These are phyloP conservation scores for Mycena venus DNA, from an alignment of 768 basidiomycete genomes.

Conservation along the genomic window DNA sequence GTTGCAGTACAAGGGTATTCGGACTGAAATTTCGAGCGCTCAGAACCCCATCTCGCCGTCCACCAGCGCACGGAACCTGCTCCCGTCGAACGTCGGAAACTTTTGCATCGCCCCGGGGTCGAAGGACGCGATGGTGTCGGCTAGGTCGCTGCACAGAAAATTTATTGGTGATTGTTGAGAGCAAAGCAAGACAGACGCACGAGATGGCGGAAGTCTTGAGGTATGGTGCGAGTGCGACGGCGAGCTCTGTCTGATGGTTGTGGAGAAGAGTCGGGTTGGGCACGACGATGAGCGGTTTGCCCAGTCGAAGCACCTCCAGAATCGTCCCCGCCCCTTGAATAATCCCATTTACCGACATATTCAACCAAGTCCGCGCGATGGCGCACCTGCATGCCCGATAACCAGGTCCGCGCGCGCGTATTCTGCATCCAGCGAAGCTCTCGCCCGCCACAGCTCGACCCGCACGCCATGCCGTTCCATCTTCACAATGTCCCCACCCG, in stretches of 20 bases:
- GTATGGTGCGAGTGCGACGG: constrained; percentile 73
- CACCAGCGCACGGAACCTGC: constrained; percentile 73
- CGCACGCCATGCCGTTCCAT: constrained; percentile 57
- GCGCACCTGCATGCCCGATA: constrained; percentile 93
- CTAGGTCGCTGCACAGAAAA: constrained; percentile 66
- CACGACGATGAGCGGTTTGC: constrained; percentile 86
- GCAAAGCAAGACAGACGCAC: constrained; percentile 64
- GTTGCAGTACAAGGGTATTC: constrained; percentile 18
- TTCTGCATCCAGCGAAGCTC: constrained; percentile 75
- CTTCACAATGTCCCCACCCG: constrained; percentile 41
- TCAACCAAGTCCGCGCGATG: neutral
- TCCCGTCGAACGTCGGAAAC: constrained; percentile 79
- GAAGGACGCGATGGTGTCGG: constrained; percentile 65
- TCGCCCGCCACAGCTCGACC: constrained; percentile 82
- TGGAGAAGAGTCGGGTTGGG: constrained; percentile 92
- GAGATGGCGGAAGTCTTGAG: constrained; percentile 67
- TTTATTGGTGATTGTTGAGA: neutral
- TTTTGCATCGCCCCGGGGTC: constrained; percentile 59
- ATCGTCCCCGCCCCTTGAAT: constrained; percentile 92
- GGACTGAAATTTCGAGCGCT: no score
- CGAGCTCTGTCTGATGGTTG: constrained; percentile 94
- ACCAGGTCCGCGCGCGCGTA: constrained; percentile 80
- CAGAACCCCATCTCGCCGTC: constrained; percentile 87
- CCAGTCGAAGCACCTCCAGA: constrained; percentile 83
- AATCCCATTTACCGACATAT: no score